Base-by-base conservation (phyloP, 257 asterid species). In the Lycium ferocissimum region DNA sequence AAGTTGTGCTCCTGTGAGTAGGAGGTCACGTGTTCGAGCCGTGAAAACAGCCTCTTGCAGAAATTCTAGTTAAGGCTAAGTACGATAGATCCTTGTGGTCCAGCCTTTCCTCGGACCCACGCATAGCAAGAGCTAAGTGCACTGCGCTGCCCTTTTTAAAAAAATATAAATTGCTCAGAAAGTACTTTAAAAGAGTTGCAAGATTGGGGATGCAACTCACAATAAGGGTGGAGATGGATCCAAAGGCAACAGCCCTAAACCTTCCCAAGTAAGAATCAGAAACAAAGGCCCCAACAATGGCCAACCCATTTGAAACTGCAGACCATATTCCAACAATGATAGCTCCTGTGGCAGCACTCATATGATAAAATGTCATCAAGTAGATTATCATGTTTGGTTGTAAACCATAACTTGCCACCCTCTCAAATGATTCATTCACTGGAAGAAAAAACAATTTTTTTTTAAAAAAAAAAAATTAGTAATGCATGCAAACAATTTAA, bases 221-320 rank as follows among this genome's bases (percentile, higher is more conserved):
- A 35, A 85, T 53, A 72, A 85, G 83, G 22, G 80, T 58, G 70
- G 79, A 81, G 35, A 81, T 14, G 82, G 85, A 81, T 63, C 88
- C 84, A 54, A 85, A 7, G 71, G 38, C 61, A 22, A 80, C 81
- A 83, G 59, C 65, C 53, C 40, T 12, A 22, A 79, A 83, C 6
- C 86, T 78, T 47, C 85, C 85, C 35, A 70, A 83, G 51, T 56
- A 83, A 67, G 86, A 83, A 79, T 86, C 84, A 8, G 89, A 17
- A 66, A 84, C 2, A 63, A 67, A 45, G 1, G 83, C 84, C 6
- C 86, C 88, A 26, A 76, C 12, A 53, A 86, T 26, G 5, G 88
- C 81, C 82, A 83, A 43, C 14, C 84, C 75, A 78, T 69, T 78
- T 37, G 86, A 86, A 45, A 70, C 1, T 70, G 78, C 54, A 38